phyloP scores from a whole-genome alignment of 2,329 filamentous ascomycete species.

The Nothophoma quercina region DNA sequence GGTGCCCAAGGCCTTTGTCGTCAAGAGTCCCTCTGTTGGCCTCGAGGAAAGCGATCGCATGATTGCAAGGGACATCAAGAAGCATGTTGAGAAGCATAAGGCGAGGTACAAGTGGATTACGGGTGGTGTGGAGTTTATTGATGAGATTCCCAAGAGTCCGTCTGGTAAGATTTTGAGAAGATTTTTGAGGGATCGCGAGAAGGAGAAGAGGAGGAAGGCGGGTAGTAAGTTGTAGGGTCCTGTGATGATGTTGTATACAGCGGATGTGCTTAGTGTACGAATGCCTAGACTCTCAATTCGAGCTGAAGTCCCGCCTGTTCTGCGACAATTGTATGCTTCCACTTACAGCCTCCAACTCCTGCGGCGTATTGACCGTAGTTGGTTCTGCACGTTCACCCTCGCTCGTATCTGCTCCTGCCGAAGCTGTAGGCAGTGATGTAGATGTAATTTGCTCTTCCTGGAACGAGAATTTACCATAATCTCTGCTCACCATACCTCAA shows the following conservation, averaged over 20 bases:
- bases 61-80: constrained; percentile 60
- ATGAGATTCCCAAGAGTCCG: constrained; percentile 65
- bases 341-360: too few species aligned
- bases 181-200: constrained; percentile 76
- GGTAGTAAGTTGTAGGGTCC: constrained; percentile 70
- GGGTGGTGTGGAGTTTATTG: constrained; percentile 62
- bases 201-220: constrained; percentile 67
- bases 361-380: too few species aligned
- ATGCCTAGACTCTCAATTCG: too few species aligned
- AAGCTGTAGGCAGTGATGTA: too few species aligned
- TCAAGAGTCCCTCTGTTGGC: constrained; percentile 63
- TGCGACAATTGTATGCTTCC: too few species aligned
- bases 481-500: too few species aligned
- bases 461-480: too few species aligned
- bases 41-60: constrained; percentile 60
- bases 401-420: too few species aligned
- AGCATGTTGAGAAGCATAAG: constrained; percentile 68
- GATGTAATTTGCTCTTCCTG: too few species aligned
- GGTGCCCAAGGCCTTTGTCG: constrained; percentile 69
- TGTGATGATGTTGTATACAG: not conserved
- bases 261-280: too few species aligned
- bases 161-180: constrained; percentile 70
- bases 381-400: too few species aligned
- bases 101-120: constrained; percentile 69
- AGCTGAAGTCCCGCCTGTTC: too few species aligned